Base-by-base conservation (phyloP, 2,329 filamentous ascomycete species). In the Cytospora piceae region DNA sequence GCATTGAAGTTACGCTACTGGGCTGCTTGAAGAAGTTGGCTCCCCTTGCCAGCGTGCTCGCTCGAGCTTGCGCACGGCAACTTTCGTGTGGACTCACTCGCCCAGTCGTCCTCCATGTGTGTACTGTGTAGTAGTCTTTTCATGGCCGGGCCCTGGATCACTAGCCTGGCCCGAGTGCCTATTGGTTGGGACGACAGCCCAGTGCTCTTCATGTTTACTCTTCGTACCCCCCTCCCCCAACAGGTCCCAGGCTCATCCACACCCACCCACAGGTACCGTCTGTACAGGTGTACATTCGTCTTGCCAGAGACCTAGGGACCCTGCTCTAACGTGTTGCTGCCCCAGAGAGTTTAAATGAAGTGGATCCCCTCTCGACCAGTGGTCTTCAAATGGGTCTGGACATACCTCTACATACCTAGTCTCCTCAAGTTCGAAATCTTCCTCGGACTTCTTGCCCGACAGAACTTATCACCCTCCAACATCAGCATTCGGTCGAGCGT, bases 261-360 rank as follows among this genome's bases (percentile, higher is more conserved):
- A 27, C 59, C 55, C 51, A 32, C 59, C 59, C 52, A 51, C 53
- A 62, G 60, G 60, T 62, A 62, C 60, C 37, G 52, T 54, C 52
- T n/a, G 20, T 54, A 7, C 14, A 29, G n/a, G 29, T 34, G 52
- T 56, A 49, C 60, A 54, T 51, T 27, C 27, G 49, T 42, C 51
- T 15, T 39, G 9, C 37, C 5, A 14, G n/a, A 42, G 31, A 27
- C 34, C 49, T 20, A 24, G 52, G 60, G 51, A 15, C 17, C 51
- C 51, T 49, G 51, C 59, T 46, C 59, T 32, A 54, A 32, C 51
- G 34, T 61, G 31, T 9, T 46, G 51, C 52, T 62, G 32, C 59
- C 52, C 37, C 60, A 56, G 55, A 62, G 46, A 62, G 60, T 56
- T 53, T 56, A 62, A 62, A 56, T 49, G 27, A 24, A 49, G 27